phyloP scores from a whole-genome alignment of 768 basidiomycete species.

The Kwoniella dendrophila region DNA sequence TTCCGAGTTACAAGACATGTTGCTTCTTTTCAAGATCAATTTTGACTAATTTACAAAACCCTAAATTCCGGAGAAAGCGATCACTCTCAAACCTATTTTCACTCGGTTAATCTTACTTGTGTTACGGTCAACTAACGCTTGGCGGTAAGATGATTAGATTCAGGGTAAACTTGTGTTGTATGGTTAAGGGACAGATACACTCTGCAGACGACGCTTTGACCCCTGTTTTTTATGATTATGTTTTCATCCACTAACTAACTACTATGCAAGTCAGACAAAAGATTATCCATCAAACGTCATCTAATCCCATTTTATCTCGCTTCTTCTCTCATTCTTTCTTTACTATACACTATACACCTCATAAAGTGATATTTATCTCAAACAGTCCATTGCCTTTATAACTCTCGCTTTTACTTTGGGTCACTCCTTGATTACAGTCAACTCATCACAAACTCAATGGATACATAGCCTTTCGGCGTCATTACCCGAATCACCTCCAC shows the following conservation, averaged over 20 bases:
- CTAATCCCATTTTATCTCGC: not conserved
- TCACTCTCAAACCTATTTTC: not conserved
- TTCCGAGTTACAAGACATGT: conserved; percentile 3
- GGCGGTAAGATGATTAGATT: conserved; percentile 3
- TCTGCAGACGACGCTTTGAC: conserved; percentile 1
- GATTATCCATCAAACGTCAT: conserved; percentile 13
- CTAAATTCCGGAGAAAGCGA: conserved; percentile 11
- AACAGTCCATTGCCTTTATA: not conserved
- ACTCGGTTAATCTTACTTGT: not conserved
- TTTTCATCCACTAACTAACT: no score
- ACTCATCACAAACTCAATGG: not conserved
- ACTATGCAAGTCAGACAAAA: no score
- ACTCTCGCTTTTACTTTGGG: not conserved
- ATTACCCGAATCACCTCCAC: conserved; percentile 6
- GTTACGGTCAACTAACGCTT: no score
- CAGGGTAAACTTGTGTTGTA: not conserved
- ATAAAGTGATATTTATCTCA: not conserved
- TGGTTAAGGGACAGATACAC: conserved; percentile 1
- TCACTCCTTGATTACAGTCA: not conserved
- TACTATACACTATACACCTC: not conserved
- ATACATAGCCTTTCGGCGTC: not conserved
- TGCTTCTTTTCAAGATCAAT: not conserved
- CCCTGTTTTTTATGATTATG: not conserved
- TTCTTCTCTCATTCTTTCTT: not conserved
- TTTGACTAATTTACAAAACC: not conserved